Base-by-base conservation (phyloP, 345 rosid genomes). In the Geranium rotundifolium region DNA sequence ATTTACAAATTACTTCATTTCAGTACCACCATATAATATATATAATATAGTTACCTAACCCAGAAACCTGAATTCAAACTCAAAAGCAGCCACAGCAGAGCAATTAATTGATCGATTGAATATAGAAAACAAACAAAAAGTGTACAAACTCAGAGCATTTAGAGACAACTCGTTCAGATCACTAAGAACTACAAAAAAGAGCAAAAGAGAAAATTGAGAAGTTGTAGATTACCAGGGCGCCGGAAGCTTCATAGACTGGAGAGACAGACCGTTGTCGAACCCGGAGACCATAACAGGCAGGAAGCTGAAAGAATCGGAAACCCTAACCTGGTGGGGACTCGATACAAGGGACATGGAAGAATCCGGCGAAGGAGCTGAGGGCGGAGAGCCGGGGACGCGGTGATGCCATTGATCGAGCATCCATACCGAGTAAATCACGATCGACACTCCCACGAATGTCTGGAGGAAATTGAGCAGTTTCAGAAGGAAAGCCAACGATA, bases 351-450 rank as follows among this genome's bases (percentile, higher is more conserved):
- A 9, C 15, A 56, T 63, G 58, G 79, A 68, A 27, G 85, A 68
- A 46, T 61, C 72, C 3, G 82, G 80, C 29, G 85, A 72, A 0
- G 80, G 85, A 64, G 82, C 74, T 7, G 84, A 69, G 18, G 85
- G 77, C 5, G 88, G 84, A 54, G 73, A 23, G 58, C 66, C 17
- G 19, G 85, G 92, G 17, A 66, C 27, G 59, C 59, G 87, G 67
- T 72, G 83, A 71, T 79, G 75, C 93, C 91, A 89, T 56, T 85
- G 88, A 76, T 81, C 67, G 57, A 89, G 85, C 95, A 92, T 87
- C 96, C 96, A 92, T 31, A 81, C 15, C 2, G 98, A 92, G 81
- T 87, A 89, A 63, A 86, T 29, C 10, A 89, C 64, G 65, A 89
- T 83, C 4, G 89, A 82, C 14, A 89, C 13, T 34, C 89, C 93